These are phyloP conservation scores for Trypanosoma mega DNA, from an alignment of 208 protist species.

Conservation along the genomic window DNA sequence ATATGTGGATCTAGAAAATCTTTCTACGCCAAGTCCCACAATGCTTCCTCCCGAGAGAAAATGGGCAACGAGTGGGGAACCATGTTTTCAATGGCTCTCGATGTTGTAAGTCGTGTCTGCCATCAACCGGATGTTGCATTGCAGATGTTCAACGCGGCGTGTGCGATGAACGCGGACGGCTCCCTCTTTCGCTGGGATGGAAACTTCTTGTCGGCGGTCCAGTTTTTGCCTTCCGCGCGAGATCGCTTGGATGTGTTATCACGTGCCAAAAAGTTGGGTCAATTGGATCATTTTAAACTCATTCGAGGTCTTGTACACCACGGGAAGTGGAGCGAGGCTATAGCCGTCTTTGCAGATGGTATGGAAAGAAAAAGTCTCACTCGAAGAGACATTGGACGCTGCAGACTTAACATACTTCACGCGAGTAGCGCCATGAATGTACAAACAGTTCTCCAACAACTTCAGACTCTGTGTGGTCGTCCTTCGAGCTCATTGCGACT, in stretches of 20 bases:
- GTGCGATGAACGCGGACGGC: slow-evolving; percentile 2
- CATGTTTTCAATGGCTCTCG: slow-evolving; percentile 56
- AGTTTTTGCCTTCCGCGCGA: slow-evolving; percentile 25
- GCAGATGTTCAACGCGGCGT: slow-evolving; percentile 19
- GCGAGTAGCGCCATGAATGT: slow-evolving; percentile 27
- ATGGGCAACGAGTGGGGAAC: slow-evolving; percentile 38
- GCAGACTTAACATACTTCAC: slow-evolving; percentile 42
- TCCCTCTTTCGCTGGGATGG: slow-evolving; percentile 49
- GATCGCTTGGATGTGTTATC: slow-evolving; percentile 32
- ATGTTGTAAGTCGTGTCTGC: slow-evolving; percentile 23
- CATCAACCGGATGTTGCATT: slow-evolving; percentile 26
- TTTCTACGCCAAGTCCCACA: background rate
- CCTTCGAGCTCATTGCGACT: slow-evolving; percentile 18
- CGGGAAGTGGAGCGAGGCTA: slow-evolving; percentile 34
- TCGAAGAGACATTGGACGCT: slow-evolving; percentile 36
- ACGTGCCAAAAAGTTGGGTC: slow-evolving; percentile 21
- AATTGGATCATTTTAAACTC: slow-evolving; percentile 52
- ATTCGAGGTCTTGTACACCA: slow-evolving; percentile 52
- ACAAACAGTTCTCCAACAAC: slow-evolving; percentile 17
- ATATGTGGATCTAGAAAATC: background rate
- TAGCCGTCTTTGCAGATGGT: slow-evolving; percentile 36
- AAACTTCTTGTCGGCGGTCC: slow-evolving; percentile 52
- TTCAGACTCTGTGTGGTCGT: slow-evolving; percentile 23
- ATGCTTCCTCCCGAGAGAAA: background rate
- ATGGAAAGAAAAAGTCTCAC: slow-evolving; percentile 26